These are phyloP conservation scores for Populus nigra DNA, from an alignment of 345 rosid species.

Conservation along the genomic window DNA sequence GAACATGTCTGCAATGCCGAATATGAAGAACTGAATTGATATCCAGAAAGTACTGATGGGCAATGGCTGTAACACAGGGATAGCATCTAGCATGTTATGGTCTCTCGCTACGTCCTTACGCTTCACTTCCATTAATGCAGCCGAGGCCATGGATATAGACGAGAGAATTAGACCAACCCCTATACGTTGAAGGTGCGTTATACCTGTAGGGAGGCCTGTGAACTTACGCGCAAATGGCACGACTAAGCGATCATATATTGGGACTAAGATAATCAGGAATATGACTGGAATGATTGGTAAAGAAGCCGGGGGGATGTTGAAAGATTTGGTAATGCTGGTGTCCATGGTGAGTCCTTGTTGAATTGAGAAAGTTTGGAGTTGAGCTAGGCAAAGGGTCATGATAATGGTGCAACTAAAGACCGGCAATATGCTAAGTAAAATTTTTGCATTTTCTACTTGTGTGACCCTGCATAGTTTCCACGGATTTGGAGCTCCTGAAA, in stretches of 20 bases:
- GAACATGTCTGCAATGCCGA: conserved; percentile 58
- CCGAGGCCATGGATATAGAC: conserved; percentile 43
- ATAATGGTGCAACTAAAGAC: conserved; percentile 56
- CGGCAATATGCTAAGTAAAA: conserved; percentile 47
- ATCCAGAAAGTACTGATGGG: conserved; percentile 58
- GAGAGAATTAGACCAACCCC: conserved; percentile 55
- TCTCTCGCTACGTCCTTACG: conserved; percentile 47
- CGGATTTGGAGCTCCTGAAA: conserved; percentile 32
- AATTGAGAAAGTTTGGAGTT: conserved; percentile 56
- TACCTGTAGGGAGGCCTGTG: conserved; percentile 47
- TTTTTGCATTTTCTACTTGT: conserved; percentile 59
- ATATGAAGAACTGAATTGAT: conserved; percentile 52
- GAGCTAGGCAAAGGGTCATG: conserved; percentile 52
- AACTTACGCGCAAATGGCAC: conserved; percentile 43
- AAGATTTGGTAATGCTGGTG: conserved; percentile 30
- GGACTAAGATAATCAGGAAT: conserved; percentile 40
- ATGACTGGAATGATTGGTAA: conserved; percentile 46
- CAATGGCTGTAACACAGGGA: conserved; percentile 37
- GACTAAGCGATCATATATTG: conserved; percentile 42
- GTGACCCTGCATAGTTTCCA: conserved; percentile 64
- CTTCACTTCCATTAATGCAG: conserved; percentile 48
- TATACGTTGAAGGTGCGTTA: conserved; percentile 57
- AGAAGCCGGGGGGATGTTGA: conserved; percentile 53
- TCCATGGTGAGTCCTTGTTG: conserved; percentile 58
- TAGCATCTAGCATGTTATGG: conserved; percentile 47